Evolutionary conservation across 2,329 filamentous ascomycete genomes (phyloP).

Genomic region (Aspergillus floridensis): DNA sequence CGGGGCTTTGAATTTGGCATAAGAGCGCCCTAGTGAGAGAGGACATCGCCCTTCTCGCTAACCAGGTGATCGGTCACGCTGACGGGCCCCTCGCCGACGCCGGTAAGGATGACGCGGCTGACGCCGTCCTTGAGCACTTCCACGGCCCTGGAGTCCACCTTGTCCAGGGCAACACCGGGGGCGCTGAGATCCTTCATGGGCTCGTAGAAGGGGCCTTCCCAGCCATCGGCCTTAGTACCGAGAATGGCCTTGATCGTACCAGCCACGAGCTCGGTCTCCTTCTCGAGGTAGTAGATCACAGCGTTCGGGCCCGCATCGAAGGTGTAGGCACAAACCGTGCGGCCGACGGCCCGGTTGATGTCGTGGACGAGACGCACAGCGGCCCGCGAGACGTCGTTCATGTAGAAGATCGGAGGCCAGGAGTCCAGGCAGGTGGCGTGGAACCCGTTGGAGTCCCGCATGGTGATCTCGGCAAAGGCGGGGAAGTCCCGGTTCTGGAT

Average conservation of each 20-base stretch:
- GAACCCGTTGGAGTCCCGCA: slow-evolving; percentile 96
- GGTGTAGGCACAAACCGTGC: slow-evolving; percentile 85
- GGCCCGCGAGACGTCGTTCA: slow-evolving; percentile 88
- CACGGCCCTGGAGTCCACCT: slow-evolving; percentile 54
- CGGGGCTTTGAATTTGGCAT: not conserved
- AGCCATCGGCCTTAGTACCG: slow-evolving; percentile 58
- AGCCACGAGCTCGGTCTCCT: slow-evolving; percentile 69
- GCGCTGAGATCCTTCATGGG: slow-evolving; percentile 51
- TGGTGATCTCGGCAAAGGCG: slow-evolving; percentile 83
- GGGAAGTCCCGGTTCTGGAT: slow-evolving; percentile 77
- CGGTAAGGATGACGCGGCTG: slow-evolving; percentile 83
- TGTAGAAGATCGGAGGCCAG: slow-evolving; percentile 95
- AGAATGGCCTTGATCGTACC: slow-evolving; percentile 74
- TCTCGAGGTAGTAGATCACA: slow-evolving; percentile 89
- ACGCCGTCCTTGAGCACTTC: slow-evolving; percentile 72
- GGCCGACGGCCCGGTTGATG: slow-evolving; percentile 77
- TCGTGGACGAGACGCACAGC: slow-evolving; percentile 85
- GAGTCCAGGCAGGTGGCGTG: slow-evolving; percentile 94
- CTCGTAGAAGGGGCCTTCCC: slow-evolving; percentile 58
- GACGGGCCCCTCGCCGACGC: slow-evolving; percentile 83
- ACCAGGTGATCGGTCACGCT: slow-evolving; percentile 77
- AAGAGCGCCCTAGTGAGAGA: slow-evolving; percentile 19
- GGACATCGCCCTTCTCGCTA: slow-evolving; percentile 59
- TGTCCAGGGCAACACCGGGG: slow-evolving; percentile 59
- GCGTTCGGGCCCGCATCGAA: slow-evolving; percentile 97